Percentiles rank a stretch among this genome's conserved stretches.
Evolutionary conservation across 257 asterid genomes (phyloP).

Genomic region (Salvia miltiorrhiza): DNA sequence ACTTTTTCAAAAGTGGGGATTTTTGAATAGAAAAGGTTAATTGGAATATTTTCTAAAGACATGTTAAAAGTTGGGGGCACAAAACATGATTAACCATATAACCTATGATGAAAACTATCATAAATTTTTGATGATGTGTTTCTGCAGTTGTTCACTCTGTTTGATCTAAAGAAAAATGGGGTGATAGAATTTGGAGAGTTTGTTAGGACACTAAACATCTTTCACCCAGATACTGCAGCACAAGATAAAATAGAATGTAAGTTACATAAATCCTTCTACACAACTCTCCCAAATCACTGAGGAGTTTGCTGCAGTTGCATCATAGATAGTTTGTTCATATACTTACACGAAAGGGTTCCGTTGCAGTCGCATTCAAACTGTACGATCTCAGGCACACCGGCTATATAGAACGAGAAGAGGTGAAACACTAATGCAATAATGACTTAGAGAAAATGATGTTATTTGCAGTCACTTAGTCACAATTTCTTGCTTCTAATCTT

Average conservation of each 20-base stretch:
- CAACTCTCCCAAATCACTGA: not conserved
- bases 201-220: conserved; percentile 61
- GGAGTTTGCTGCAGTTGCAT: no score
- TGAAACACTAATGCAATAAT: conserved; percentile 15
- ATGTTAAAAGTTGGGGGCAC: no score
- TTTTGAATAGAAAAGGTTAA: no score
- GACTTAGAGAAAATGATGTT: not conserved
- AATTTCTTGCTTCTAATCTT: not conserved
- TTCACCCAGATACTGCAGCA: conserved; percentile 55
- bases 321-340: not conserved
- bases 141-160: conserved; percentile 66
- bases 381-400: conserved; percentile 63
- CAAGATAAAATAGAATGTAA: conserved; percentile 48
- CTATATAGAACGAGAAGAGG: conserved; percentile 65
- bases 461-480: not conserved
- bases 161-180: conserved; percentile 65
- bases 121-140: not conserved
- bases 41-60: no score
- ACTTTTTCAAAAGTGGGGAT: no score
- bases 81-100: no score
- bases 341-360: conserved; percentile 19
- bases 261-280: conserved; percentile 7
- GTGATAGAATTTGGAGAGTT: conserved; percentile 76
- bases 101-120: not conserved
- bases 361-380: conserved; percentile 65